Conservation (phyloP, 768 basidiomycete genomes). For the Mycena belliarum region DNA sequence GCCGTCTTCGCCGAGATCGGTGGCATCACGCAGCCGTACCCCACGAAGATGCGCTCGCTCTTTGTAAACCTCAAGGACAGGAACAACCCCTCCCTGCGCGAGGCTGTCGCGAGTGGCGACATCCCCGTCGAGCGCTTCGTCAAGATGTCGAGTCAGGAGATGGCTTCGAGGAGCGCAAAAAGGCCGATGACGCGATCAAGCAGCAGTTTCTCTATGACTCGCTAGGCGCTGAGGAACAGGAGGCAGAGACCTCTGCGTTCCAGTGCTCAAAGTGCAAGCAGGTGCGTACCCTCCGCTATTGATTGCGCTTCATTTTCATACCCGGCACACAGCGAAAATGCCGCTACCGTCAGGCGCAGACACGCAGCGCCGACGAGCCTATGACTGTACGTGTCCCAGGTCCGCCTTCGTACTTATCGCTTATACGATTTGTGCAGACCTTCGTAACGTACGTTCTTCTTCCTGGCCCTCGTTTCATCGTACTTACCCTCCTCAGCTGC, state of each 20-base stretch:
- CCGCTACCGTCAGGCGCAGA: constrained; percentile 94
- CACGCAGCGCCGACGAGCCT: constrained; percentile 95
- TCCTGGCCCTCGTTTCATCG: no score
- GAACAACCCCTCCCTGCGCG: constrained; percentile 84
- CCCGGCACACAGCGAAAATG: constrained; percentile 59
- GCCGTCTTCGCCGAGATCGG: constrained; percentile 53
- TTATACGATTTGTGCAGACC: no score
- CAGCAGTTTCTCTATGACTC: constrained; percentile 90
- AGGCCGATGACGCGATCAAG: constrained; percentile 78
- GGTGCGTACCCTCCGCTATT: constrained; percentile 38
- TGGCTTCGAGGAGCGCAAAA: constrained; percentile 94
- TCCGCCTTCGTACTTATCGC: no score
- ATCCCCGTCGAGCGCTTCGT: constrained; percentile 68
- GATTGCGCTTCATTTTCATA: constrained; percentile 27
- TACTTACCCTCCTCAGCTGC: no score
- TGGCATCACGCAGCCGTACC: constrained; percentile 55
- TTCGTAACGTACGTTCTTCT: no score
- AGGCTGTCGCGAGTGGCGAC: constrained; percentile 83
- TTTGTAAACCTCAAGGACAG: constrained; percentile 96
- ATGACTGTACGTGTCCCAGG: constrained; percentile 93
- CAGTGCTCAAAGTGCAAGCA: constrained; percentile 95
- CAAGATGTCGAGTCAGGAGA: constrained; percentile 89
- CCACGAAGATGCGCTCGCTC: constrained; percentile 80
- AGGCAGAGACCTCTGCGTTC: constrained; percentile 98
- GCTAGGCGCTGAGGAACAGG: constrained; percentile 82